Percentiles rank a stretch among this genome's conserved stretches.
These are phyloP conservation scores for Penicillium sp. DNA, from an alignment of 2,329 filamentous ascomycete genomes.

Conservation along the genomic window DNA sequence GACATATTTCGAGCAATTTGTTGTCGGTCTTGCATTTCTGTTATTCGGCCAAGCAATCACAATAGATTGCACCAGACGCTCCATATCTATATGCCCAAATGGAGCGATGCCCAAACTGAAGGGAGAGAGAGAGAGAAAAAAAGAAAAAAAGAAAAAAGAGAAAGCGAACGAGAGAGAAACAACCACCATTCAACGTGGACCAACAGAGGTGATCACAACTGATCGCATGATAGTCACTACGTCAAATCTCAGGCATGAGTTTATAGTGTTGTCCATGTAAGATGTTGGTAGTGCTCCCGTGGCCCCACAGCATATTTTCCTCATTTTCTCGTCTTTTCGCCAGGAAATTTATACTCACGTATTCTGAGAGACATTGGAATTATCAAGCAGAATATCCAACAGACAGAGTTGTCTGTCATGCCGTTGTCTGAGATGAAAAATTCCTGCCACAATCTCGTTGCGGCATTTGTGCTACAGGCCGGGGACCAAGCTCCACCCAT, in stretches of 20 bases:
- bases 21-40: neutral
- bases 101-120: neutral
- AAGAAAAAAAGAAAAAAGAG: neutral
- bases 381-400: neutral
- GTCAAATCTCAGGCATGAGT: neutral
- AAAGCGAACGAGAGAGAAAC: neutral
- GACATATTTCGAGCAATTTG: neutral
- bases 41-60: neutral
- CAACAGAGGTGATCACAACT: neutral
- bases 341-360: neutral
- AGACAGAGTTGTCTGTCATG: neutral
- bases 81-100: neutral
- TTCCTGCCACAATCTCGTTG: neutral
- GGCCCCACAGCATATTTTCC: neutral
- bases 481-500: neutral
- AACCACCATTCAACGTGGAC: slow-evolving; percentile 3
- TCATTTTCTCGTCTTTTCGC: neutral
- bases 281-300: neutral
- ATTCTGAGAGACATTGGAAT: neutral
- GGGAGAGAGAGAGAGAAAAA: too few species aligned
- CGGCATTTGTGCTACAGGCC: slow-evolving; percentile 10
- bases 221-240: neutral
- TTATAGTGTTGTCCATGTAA: neutral
- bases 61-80: too few species aligned
- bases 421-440: neutral